Conservation (phyloP, 177 flowering plant species). For the Tripterygium wilfordii region DNA sequence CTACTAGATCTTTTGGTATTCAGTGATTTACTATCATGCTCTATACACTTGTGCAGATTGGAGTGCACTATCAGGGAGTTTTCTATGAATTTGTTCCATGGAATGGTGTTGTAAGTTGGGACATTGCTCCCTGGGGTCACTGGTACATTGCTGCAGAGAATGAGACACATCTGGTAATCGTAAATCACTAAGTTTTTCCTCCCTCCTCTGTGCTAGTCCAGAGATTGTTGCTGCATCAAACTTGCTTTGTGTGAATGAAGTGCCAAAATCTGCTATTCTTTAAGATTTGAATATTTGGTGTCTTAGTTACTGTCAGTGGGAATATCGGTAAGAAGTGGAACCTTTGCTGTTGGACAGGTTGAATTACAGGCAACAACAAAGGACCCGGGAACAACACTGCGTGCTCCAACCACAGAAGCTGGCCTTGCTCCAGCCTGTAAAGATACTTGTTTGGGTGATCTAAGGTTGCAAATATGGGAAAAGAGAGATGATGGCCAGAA, state of each 20-base stretch:
- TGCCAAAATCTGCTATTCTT: too few species aligned
- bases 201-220: neutral
- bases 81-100: constrained; percentile 99
- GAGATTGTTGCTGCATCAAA: too few species aligned
- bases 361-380: constrained; percentile 74
- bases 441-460: constrained; percentile 74
- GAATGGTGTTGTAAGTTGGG: constrained; percentile 82
- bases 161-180: constrained; percentile 52
- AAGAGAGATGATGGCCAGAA: constrained; percentile 64
- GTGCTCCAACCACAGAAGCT: constrained; percentile 90
- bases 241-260: too few species aligned
- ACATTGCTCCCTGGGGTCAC: constrained; percentile 80
- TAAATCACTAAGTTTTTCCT: neutral
- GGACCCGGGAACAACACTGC: constrained; percentile 72
- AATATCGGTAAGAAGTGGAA: neutral
- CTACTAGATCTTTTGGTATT: too few species aligned
- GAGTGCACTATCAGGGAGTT: constrained; percentile 68
- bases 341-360: constrained; percentile 41
- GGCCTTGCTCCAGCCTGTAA: constrained; percentile 90
- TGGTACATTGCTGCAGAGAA: constrained; percentile 83
- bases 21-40: too few species aligned
- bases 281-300: too few species aligned
- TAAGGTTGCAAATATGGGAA: constrained; percentile 75
- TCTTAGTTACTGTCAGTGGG: too few species aligned
- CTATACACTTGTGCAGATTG: constrained; percentile 50